Conservation (phyloP, 768 basidiomycete genomes). For the Cystobasidium onofrii region DNA sequence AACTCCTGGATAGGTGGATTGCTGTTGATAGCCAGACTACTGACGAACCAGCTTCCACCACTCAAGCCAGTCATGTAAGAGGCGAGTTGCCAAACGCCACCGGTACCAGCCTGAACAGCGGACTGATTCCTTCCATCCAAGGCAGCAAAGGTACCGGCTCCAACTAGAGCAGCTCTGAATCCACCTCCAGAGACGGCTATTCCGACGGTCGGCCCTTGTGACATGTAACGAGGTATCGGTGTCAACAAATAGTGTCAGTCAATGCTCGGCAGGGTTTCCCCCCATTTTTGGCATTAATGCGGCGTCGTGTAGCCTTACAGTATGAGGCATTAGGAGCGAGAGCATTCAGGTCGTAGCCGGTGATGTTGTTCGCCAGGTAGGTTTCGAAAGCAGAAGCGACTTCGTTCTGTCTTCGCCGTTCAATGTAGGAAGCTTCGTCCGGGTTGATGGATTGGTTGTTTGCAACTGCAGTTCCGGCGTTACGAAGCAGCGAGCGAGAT, state of each 20-base stretch:
- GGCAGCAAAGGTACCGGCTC: conserved; percentile 55
- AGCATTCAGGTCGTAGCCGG: conserved; percentile 21
- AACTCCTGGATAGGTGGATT: conserved; percentile 56
- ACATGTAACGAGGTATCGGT: no score
- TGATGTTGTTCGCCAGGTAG: conserved; percentile 27
- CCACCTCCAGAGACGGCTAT: conserved; percentile 67
- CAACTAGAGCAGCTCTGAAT: conserved; percentile 60
- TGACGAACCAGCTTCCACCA: conserved; percentile 39
- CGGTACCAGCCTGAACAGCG: conserved; percentile 48
- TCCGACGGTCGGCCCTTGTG: conserved; percentile 51
- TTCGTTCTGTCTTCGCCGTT: conserved; percentile 8
- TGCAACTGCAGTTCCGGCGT: background rate
- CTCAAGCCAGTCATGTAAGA: conserved; percentile 61
- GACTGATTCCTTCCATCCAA: conserved; percentile 59
- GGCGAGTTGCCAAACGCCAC: conserved; percentile 62
- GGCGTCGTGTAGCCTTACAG: background rate
- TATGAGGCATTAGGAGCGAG: conserved; percentile 27
- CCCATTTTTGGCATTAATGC: conserved; percentile 3
- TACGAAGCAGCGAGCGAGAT: conserved; percentile 19
- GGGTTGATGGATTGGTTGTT: conserved; percentile 22
- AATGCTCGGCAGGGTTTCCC: background rate
- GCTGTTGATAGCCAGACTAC: conserved; percentile 58
- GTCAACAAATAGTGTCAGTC: no score
- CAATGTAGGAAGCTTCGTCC: conserved; percentile 25
- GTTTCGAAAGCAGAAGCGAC: conserved; percentile 15